Conservation (phyloP, 2,329 filamentous ascomycete species). For the Capronia coronata region DNA sequence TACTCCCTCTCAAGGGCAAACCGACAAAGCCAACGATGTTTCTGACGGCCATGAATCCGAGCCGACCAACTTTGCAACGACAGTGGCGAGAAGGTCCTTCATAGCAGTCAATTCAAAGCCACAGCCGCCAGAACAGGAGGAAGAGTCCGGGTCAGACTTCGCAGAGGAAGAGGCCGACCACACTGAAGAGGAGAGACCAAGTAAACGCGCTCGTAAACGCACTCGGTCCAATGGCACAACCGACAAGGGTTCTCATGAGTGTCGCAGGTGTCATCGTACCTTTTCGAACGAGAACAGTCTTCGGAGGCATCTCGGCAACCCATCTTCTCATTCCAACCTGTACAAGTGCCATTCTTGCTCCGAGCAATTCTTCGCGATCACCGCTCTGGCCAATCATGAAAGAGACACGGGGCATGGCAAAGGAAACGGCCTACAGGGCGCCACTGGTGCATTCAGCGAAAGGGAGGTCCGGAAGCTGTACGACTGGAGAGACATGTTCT, state of each 20-base stretch:
- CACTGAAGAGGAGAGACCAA: neutral
- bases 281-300: conserved; percentile 7
- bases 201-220: neutral
- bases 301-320: conserved; percentile 12
- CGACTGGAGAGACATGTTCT: conserved; percentile 25
- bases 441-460: conserved; percentile 21
- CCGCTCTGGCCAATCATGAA: conserved; percentile 17
- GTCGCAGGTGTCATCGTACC: conserved; percentile 11
- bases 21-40: neutral
- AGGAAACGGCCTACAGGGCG: conserved; percentile 10
- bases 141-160: conserved; percentile 13
- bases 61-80: conserved; percentile 17
- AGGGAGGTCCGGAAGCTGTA: conserved; percentile 21
- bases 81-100: conserved; percentile 19
- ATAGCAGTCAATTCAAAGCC: neutral
- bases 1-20: conserved; percentile 5
- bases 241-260: conserved; percentile 4
- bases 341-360: conserved; percentile 12
- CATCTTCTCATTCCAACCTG: conserved; percentile 9
- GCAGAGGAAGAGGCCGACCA: neutral
- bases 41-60: conserved; percentile 4
- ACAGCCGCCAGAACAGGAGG: neutral
- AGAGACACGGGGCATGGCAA: conserved; percentile 18
- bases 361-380: conserved; percentile 12
- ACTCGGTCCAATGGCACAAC: neutral